These are phyloP conservation scores for Citrus unshiu DNA, from an alignment of 345 rosid species.

Conservation along the genomic window DNA sequence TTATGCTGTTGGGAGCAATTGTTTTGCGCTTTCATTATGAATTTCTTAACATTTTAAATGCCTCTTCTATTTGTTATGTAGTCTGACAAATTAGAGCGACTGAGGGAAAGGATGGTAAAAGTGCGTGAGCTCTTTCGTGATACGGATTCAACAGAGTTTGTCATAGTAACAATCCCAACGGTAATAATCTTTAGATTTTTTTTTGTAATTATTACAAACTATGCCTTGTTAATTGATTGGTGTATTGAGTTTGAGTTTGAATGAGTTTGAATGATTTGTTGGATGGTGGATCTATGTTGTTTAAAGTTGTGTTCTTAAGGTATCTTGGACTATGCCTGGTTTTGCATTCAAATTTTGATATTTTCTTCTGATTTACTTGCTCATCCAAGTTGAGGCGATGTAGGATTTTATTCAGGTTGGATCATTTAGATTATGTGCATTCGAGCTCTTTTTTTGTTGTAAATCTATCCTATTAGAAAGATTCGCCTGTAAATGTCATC, in stretches of 20 bases:
- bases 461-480: too few relatives aligned
- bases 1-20: conserved; percentile 11
- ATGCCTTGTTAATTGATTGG: background rate
- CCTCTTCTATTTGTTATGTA: conserved; percentile 21
- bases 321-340: background rate
- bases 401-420: background rate
- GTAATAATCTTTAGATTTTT: conserved; percentile 32
- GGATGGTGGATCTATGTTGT: background rate
- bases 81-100: conserved; percentile 81
- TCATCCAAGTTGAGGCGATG: background rate
- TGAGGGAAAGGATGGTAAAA: conserved; percentile 96
- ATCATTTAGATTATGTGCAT: background rate
- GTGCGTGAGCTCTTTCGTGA: conserved; percentile 95
- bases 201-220: background rate
- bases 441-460: background rate
- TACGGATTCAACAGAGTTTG: conserved; percentile 85
- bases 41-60: background rate
- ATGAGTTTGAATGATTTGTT: background rate
- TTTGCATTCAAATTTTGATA: background rate
- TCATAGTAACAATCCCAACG: conserved; percentile 94
- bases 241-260: background rate
- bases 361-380: background rate
- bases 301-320: background rate
- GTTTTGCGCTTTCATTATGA: conserved; percentile 5
- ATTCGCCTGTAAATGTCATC: too few relatives aligned